Evolutionary conservation across 371 early-diverging fungal species (phyloP).

Genomic region (Lichtheimia ramosa): DNA sequence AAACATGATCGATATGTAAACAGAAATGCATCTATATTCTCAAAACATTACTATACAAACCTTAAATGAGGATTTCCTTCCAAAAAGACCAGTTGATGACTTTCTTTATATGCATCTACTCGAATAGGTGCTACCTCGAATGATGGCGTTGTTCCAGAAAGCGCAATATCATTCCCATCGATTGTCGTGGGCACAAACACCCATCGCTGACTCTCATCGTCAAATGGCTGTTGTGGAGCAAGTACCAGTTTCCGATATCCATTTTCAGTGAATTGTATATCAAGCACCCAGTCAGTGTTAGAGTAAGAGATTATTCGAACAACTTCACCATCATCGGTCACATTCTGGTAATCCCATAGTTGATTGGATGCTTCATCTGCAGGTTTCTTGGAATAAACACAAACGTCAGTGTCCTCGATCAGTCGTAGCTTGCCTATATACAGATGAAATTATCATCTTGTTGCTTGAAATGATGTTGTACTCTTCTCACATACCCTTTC

Average conservation of each 20-base stretch:
- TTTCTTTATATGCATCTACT: constrained; percentile 34
- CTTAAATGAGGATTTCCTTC: constrained; percentile 23
- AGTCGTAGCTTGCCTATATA: constrained; percentile 39
- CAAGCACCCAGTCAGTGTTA: constrained; percentile 49
- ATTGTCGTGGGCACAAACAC: constrained; percentile 26
- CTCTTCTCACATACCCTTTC: constrained; percentile 43
- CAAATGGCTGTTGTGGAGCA: constrained; percentile 35
- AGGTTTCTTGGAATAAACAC: constrained; percentile 38
- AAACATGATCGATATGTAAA: background rate
- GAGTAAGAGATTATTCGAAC: constrained; percentile 29
- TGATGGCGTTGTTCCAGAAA: background rate
- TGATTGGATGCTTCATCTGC: constrained; percentile 40
- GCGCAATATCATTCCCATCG: background rate
- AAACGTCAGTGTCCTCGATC: constrained; percentile 53
- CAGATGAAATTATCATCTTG: background rate
- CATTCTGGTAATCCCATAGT: constrained; percentile 32
- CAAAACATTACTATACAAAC: constrained; percentile 5
- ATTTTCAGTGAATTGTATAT: constrained; percentile 24
- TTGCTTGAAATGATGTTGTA: too few relatives aligned
- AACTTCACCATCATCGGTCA: constrained; percentile 20
- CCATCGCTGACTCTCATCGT: constrained; percentile 50
- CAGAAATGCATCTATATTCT: background rate
- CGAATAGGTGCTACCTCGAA: background rate
- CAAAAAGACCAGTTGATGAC: constrained; percentile 31
- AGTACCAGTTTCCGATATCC: constrained; percentile 33